Evolutionary conservation across 2,329 filamentous ascomycete species (phyloP), one percentile per base, ranked within the genome.

Genomic region (Penicillium olsonii): DNA sequence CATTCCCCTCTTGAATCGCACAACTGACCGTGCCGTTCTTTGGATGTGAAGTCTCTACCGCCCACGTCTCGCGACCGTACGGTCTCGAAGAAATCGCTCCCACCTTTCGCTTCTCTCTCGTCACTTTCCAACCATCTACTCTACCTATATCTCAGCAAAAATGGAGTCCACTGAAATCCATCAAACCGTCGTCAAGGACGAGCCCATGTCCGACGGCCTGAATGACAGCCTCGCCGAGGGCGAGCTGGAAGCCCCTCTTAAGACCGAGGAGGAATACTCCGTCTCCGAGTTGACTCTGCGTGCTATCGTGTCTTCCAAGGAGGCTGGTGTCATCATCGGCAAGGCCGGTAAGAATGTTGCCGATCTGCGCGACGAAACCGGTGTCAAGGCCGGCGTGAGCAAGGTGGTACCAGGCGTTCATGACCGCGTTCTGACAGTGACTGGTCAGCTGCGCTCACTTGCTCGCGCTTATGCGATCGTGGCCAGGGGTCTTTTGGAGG

Each of bases 331-430:
- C 65, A 97, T 99, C 74, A 99, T 99, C 73, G 94, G 94, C 74
- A 99, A 99, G 78, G 91, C 87, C 50, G 94, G 94, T 69, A 96
- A 97, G 82, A 97, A 99, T 67, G 94, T 99, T 47, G 94, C 94
- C 40, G 92, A 97, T 68, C 82, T 99, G 56, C 87, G 94, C 68
- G 92, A 99, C 66, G 92, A 97, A 77, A 99, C 94, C 60, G 94
- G 92, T 52, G 94, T 99, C 65, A 96, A 95, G 76, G 94, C 94
- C 54, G 94, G 94, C 59, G 94, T 99, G 58, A 96, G 92, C 83
- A 99, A 99, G 79, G 94, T 97, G 45, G 94, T 99, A 39, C 91
- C 92, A 61, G 92, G 94, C 61, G 94, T 99, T 50, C 92, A 96
- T 66, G 94, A 99, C 73, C 91, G 94, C 60, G 94, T 99, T 59